Evolutionary conservation across 805 yeast species (phyloP), one percentile per base, ranked within the genome.

Genomic region (Henningerozyma blattae): DNA sequence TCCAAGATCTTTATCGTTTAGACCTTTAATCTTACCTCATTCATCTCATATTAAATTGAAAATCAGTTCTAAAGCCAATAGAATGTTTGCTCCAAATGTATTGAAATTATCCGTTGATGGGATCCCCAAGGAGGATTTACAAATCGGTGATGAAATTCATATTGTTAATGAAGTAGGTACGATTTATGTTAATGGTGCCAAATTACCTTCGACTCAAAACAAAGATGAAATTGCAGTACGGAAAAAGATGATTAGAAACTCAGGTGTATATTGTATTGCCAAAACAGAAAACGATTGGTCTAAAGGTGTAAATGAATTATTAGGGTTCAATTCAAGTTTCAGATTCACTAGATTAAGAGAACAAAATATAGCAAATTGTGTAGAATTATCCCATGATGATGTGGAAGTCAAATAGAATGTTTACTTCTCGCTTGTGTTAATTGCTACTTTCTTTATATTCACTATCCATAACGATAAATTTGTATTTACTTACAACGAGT

Each of bases 261-360:
- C 67, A 12, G 94, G 95, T 1, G 75, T 87, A 13, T 86, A 91
- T 77, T 87, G 96, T 58, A 77, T 89, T 3, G 83, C 94, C 1
- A 69, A 75, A 39, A 68, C 78, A 6, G 84, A 77, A 41, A 78
- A 80, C 43, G 96, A 89, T 51, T 89, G 97, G 97, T 86, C 87
- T 2, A 71, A 70, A 37, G 94, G 94, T 22, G 75, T 89, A 35
- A 89, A 87, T 48, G 87, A 83, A 45, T 65, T 87, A 38, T 58
- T 87, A 29, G 95, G 96, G 2, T 87, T 87, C 66, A 87, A 87
- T 53, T 75, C 86, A 10, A 71, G 85, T 35, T 87, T 87, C 54
- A 77, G 78, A 46, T 67, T 68, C 37, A 58, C 56, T 31, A 44
- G 49, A 19, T n/a, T 28, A 22, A 26, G 22, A 15, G 10, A 22